These are phyloP conservation scores for Corylus avellana DNA, from an alignment of 306 rosid species.

Conservation along the genomic window DNA sequence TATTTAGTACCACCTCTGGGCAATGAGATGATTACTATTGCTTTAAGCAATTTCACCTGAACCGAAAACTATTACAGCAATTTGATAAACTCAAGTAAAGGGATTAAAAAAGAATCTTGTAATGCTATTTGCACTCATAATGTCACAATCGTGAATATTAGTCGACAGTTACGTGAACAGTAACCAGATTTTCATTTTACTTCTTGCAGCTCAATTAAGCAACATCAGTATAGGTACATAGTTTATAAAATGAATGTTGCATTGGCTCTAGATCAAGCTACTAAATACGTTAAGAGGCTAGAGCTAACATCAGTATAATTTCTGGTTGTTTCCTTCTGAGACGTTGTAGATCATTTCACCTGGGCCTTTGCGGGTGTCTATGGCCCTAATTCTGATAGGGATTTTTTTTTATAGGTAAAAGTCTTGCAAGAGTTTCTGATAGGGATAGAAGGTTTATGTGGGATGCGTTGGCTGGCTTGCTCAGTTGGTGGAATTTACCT, in stretches of 20 bases:
- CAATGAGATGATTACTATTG: constrained; percentile 16
- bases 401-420: too few relatives aligned
- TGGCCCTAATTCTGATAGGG: too few relatives aligned
- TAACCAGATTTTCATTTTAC: not conserved
- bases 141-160: not conserved
- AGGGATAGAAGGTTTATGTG: too few relatives aligned
- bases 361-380: too few relatives aligned
- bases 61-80: not conserved
- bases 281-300: too few relatives aligned
- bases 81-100: not conserved
- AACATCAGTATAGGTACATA: not conserved
- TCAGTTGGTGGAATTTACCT: too few relatives aligned
- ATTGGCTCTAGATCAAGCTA: not conserved
- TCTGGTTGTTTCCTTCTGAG: too few relatives aligned
- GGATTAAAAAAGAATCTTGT: not conserved
- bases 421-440: too few relatives aligned
- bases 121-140: not conserved
- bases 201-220: not conserved
- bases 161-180: not conserved
- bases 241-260: not conserved
- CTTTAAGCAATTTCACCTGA: constrained; percentile 5
- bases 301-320: not conserved
- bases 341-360: too few relatives aligned
- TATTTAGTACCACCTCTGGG: constrained; percentile 29
- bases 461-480: too few relatives aligned